Conservation (phyloP, 139 green algal species). For the Trebouxia sp. region DNA sequence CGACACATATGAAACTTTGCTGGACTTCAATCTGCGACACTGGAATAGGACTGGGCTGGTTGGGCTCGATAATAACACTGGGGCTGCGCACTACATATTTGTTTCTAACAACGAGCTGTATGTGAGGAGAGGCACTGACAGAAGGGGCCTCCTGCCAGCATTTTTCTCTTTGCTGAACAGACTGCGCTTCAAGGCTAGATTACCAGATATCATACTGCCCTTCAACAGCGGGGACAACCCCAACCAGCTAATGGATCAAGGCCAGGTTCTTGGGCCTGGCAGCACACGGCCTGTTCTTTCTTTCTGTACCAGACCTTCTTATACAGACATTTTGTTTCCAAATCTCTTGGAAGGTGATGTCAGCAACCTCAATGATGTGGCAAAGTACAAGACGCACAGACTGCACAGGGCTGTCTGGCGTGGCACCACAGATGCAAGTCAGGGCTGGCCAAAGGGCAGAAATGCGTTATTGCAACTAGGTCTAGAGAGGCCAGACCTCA, state of each 20-base stretch:
- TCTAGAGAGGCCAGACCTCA: constrained; percentile 10
- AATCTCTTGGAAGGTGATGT: constrained; percentile 29
- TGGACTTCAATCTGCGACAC: not conserved
- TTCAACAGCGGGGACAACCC: constrained; percentile 24
- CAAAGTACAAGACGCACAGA: not conserved
- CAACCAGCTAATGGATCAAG: not conserved
- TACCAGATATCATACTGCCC: constrained; percentile 24
- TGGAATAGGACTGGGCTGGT: not conserved
- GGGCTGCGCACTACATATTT: not conserved
- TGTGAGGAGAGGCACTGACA: constrained; percentile 4
- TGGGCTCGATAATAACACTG: not conserved
- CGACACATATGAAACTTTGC: not conserved
- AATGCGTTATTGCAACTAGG: constrained; percentile 22
- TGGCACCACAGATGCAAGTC: constrained; percentile 21
- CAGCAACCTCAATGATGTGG: not conserved
- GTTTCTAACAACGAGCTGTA: constrained; percentile 18
- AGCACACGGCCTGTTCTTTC: not conserved
- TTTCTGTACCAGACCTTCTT: constrained; percentile 10
- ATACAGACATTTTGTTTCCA: constrained; percentile 30
- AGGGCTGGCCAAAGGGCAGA: constrained; percentile 26
- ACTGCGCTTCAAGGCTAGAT: not conserved
- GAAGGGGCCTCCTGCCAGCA: constrained; percentile 8
- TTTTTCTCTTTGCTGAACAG: constrained; percentile 11
- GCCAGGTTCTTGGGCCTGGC: not conserved
- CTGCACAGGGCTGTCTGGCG: constrained; percentile 26